phyloP scores from a whole-genome alignment of 2,329 filamentous ascomycete species.

The Zymoseptoria passerinii region DNA sequence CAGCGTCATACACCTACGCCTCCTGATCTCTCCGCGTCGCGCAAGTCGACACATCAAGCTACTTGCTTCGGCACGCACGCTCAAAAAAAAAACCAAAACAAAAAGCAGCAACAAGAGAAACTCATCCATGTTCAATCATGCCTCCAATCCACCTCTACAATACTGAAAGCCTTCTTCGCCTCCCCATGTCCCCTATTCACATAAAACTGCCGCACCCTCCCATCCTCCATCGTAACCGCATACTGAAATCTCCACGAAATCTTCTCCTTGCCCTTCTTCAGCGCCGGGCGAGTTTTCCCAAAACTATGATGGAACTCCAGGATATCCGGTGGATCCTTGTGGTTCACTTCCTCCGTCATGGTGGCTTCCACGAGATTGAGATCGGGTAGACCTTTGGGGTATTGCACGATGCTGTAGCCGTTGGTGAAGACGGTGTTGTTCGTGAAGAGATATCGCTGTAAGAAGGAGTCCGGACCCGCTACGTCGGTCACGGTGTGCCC shows the following conservation, averaged over 20 bases:
- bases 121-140: constrained; percentile 4
- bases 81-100: no score
- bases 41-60: not conserved
- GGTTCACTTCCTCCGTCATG: constrained; percentile 19
- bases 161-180: constrained; percentile 7
- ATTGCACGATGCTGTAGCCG: constrained; percentile 21
- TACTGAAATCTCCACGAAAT: constrained; percentile 20
- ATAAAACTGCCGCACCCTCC: constrained; percentile 24
- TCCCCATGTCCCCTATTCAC: constrained; percentile 10
- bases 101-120: not conserved
- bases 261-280: constrained; percentile 20
- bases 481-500: constrained; percentile 21
- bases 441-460: constrained; percentile 21
- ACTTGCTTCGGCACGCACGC: not conserved
- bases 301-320: constrained; percentile 21
- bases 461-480: constrained; percentile 19
- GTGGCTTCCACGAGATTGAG: constrained; percentile 22
- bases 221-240: constrained; percentile 13
- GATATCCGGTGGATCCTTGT: constrained; percentile 9
- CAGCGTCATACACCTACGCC: not conserved
- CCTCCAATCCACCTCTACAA: constrained; percentile 25
- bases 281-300: constrained; percentile 17
- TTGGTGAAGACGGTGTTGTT: constrained; percentile 22
- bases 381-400: constrained; percentile 21
- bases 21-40: not conserved